A percentile compares a stretch with the other conserved stretches of the same genome.
These are phyloP conservation scores for Xylariaceae sp. DNA, from an alignment of 2,329 filamentous ascomycete species.

Conservation along the genomic window DNA sequence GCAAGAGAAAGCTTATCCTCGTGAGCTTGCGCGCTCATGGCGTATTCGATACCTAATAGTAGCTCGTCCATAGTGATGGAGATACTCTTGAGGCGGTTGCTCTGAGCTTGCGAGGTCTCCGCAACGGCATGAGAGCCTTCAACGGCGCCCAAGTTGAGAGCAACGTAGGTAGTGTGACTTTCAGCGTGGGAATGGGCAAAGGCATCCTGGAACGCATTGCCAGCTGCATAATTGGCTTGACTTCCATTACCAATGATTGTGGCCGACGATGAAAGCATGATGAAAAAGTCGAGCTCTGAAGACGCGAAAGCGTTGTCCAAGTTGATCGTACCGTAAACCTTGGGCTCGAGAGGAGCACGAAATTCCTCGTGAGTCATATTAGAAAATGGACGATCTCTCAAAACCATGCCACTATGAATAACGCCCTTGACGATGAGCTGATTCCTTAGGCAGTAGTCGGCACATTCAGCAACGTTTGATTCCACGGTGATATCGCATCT, in stretches of 20 bases:
- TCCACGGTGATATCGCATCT: conserved; percentile 33
- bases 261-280: conserved; percentile 18
- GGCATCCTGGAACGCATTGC: conserved; percentile 19
- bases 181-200: conserved; percentile 11
- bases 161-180: conserved; percentile 9
- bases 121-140: conserved; percentile 10
- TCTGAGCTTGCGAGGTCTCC: conserved; percentile 5
- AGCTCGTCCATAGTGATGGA: conserved; percentile 16
- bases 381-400: background rate
- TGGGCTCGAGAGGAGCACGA: conserved; percentile 8
- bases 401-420: conserved; percentile 9
- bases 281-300: conserved; percentile 19
- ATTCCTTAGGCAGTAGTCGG: conserved; percentile 5
- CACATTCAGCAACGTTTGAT: conserved; percentile 18
- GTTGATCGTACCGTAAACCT: conserved; percentile 7
- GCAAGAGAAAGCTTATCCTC: conserved; percentile 8
- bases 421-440: conserved; percentile 11
- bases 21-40: conserved; percentile 12
- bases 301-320: conserved; percentile 13
- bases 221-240: conserved; percentile 9
- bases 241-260: conserved; percentile 9
- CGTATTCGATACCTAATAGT: conserved; percentile 14
- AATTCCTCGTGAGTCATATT: conserved; percentile 15
- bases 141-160: conserved; percentile 14
- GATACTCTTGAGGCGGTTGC: conserved; percentile 10